These are phyloP conservation scores for Sporothrix brasiliensis DNA, from an alignment of 2,329 filamentous ascomycete species.

Conservation along the genomic window DNA sequence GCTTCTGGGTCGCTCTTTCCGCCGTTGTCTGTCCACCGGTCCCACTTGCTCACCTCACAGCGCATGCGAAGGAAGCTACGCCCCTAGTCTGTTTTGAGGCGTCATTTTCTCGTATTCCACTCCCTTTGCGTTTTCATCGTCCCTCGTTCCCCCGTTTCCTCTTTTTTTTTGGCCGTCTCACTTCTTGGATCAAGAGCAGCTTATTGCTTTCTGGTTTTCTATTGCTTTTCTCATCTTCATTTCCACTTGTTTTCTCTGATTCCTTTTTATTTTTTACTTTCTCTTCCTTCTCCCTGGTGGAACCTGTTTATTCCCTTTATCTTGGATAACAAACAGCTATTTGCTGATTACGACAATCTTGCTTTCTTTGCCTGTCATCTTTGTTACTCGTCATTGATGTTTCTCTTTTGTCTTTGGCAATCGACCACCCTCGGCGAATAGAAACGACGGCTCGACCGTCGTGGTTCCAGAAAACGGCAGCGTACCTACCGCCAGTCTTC, in stretches of 20 bases:
- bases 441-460: not conserved
- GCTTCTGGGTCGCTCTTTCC: conserved; percentile 13
- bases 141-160: not conserved
- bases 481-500: not conserved
- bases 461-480: not conserved
- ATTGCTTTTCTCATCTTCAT: not conserved
- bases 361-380: not conserved
- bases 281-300: conserved; percentile 3
- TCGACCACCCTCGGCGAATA: not conserved
- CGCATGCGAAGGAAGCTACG: conserved; percentile 4
- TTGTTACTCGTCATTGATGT: not conserved
- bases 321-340: conserved; percentile 6
- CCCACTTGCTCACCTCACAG: conserved; percentile 15
- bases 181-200: not conserved
- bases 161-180: not conserved
- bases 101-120: conserved; percentile 23
- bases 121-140: not conserved
- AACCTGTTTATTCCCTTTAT: not conserved
- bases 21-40: conserved; percentile 9
- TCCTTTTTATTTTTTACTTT: not conserved
- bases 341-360: not conserved
- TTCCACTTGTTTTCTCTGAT: not conserved
- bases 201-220: conserved; percentile 11
- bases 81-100: conserved; percentile 15
- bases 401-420: conserved; percentile 2